A percentile compares a stretch with the other conserved stretches of the same genome.
Evolutionary conservation across 2,329 filamentous ascomycete genomes (phyloP).

Genomic region (Camillea tinctor): DNA sequence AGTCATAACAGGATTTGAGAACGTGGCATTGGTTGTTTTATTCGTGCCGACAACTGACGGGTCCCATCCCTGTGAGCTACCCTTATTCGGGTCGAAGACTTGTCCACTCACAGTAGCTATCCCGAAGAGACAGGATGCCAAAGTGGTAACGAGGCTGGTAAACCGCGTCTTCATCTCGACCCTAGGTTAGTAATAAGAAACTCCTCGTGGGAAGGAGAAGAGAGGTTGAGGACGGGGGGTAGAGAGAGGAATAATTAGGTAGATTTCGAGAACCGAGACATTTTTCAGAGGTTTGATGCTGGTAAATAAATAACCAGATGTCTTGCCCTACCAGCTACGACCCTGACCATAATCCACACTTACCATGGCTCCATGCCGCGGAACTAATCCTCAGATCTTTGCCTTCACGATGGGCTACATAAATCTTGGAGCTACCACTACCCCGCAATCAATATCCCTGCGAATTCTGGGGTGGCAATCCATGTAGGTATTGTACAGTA

Average conservation of each 20-base stretch:
- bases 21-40: slow-evolving; percentile 37
- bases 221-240: not conserved
- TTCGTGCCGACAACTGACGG: slow-evolving; percentile 33
- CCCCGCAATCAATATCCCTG: not conserved
- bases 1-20: slow-evolving; percentile 40
- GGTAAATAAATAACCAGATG: not conserved
- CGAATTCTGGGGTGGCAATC: not conserved
- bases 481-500: no score
- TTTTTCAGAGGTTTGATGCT: not conserved
- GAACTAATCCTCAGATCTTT: not conserved
- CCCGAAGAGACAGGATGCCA: slow-evolving; percentile 13
- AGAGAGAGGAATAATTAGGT: not conserved
- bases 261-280: not conserved
- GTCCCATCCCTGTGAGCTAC: slow-evolving; percentile 30
- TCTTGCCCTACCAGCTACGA: not conserved
- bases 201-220: not conserved
- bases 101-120: slow-evolving; percentile 21
- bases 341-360: not conserved
- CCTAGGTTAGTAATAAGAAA: not conserved
- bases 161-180: slow-evolving; percentile 15
- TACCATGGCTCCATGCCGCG: not conserved
- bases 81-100: slow-evolving; percentile 33
- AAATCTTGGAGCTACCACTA: not conserved
- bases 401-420: not conserved
- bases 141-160: slow-evolving; percentile 3